Evolutionary conservation across 2,329 filamentous ascomycete species (phyloP).

Genomic region (Westerdykella sp.): DNA sequence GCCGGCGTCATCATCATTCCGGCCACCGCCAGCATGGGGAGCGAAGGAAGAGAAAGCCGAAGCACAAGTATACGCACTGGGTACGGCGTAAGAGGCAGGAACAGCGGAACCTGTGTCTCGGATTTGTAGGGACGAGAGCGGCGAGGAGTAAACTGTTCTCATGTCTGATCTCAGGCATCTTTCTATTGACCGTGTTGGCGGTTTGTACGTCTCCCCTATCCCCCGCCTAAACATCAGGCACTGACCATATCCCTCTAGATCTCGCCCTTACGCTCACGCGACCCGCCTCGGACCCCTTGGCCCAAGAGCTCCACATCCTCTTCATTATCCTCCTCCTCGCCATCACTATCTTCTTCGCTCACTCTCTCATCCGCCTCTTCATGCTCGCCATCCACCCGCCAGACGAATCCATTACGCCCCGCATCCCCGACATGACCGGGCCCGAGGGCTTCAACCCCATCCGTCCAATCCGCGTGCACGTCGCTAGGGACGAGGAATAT

Average conservation of each 20-base stretch:
- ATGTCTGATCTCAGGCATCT: conserved; percentile 59
- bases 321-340: conserved; percentile 71
- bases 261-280: conserved; percentile 64
- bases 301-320: conserved; percentile 70
- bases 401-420: conserved; percentile 17
- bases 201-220: conserved; percentile 54
- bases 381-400: conserved; percentile 54
- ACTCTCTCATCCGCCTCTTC: conserved; percentile 67
- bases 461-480: conserved; percentile 68
- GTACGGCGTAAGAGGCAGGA: conserved; percentile 19
- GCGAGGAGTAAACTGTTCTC: conserved; percentile 28
- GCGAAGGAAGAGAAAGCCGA: conserved; percentile 19
- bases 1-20: conserved; percentile 13
- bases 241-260: conserved; percentile 46
- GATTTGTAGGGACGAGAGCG: conserved; percentile 20
- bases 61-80: conserved; percentile 19
- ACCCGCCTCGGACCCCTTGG: conserved; percentile 43
- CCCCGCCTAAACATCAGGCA: too few relatives aligned
- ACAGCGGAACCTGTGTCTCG: conserved; percentile 11
- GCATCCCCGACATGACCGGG: conserved; percentile 46
- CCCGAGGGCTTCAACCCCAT: conserved; percentile 63
- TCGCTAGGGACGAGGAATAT: conserved; percentile 68
- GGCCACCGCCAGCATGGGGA: too few relatives aligned
- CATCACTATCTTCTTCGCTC: conserved; percentile 72
- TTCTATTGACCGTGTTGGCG: conserved; percentile 53